phyloP scores from a whole-genome alignment of 176 grass and related monocot species.

The Aegilops longissima region DNA sequence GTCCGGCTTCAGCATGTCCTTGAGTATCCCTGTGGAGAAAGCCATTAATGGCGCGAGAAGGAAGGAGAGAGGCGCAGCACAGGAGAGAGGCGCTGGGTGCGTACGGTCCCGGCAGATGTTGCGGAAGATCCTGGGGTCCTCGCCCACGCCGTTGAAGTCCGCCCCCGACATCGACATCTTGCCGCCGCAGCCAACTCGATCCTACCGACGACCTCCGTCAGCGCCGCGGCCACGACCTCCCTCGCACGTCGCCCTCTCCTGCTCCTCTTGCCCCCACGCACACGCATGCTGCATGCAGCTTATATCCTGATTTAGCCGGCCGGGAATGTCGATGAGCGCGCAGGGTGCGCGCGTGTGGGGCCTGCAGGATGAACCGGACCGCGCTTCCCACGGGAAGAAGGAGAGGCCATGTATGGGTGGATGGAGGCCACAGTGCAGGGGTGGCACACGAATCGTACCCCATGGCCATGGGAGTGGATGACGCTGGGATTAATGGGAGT shows the following conservation, averaged over 20 bases:
- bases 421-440: no score
- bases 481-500: no score
- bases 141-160: slow-evolving; percentile 54
- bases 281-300: background rate
- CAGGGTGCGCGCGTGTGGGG: background rate
- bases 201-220: no score
- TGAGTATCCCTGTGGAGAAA: slow-evolving; percentile 58
- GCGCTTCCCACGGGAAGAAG: slow-evolving; percentile 23
- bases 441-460: no score
- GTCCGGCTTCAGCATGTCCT: slow-evolving; percentile 71
- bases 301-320: slow-evolving; percentile 45
- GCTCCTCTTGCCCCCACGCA: background rate
- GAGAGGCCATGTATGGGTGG: no score
- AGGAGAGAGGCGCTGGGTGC: background rate
- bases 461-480: no score
- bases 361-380: background rate
- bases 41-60: no score
- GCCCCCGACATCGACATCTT: slow-evolving; percentile 68
- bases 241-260: background rate
- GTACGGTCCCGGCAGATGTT: slow-evolving; percentile 79
- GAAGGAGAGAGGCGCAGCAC: no score
- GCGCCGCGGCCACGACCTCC: background rate
- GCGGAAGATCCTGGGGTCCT: slow-evolving; percentile 84
- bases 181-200: background rate
- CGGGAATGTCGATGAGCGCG: slow-evolving; percentile 19